Evolutionary conservation across 371 early-diverging fungal species (phyloP).

Genomic region (Conidiobolus incongruus): DNA sequence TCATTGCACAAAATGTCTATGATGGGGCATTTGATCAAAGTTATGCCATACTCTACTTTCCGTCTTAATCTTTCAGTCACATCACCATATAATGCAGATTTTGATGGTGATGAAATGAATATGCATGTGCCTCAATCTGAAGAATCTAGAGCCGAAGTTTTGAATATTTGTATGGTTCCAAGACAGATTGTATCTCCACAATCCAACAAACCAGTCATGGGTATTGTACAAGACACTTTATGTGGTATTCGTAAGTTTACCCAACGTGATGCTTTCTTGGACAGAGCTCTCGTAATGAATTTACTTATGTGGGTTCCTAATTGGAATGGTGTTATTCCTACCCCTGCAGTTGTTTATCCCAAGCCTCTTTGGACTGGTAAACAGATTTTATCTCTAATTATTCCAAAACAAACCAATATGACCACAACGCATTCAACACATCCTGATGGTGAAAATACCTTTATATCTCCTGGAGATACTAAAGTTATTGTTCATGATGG

Average conservation of each 20-base stretch:
- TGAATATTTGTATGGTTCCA: slow-evolving; percentile 93
- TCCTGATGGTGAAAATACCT: slow-evolving; percentile 54
- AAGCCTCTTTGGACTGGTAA: slow-evolving; percentile 97
- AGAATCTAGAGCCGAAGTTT: slow-evolving; percentile 89
- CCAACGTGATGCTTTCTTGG: slow-evolving; percentile 79
- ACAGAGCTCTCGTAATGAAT: slow-evolving; percentile 85
- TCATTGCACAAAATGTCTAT: slow-evolving; percentile 99
- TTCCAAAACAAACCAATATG: slow-evolving; percentile 84
- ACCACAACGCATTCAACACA: slow-evolving; percentile 49
- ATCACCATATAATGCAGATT: slow-evolving; percentile 99
- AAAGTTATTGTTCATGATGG: slow-evolving; percentile 90
- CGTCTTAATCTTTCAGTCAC: slow-evolving; percentile 97
- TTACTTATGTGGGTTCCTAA: slow-evolving; percentile 85
- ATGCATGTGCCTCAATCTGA: slow-evolving; percentile 97
- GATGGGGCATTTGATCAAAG: slow-evolving; percentile 98
- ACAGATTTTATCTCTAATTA: slow-evolving; percentile 84
- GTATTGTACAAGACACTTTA: slow-evolving; percentile 99
- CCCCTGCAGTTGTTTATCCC: slow-evolving; percentile 90
- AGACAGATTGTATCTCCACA: slow-evolving; percentile 97
- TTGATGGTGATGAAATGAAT: slow-evolving; percentile 99
- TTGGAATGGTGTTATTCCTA: slow-evolving; percentile 88
- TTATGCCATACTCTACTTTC: slow-evolving; percentile 99
- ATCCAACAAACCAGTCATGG: slow-evolving; percentile 98
- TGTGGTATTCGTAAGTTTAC: slow-evolving; percentile 96
- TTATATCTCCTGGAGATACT: slow-evolving; percentile 77